phyloP scores from a whole-genome alignment of 2,329 filamentous ascomycete species.

The Nannizzia gypsea region DNA sequence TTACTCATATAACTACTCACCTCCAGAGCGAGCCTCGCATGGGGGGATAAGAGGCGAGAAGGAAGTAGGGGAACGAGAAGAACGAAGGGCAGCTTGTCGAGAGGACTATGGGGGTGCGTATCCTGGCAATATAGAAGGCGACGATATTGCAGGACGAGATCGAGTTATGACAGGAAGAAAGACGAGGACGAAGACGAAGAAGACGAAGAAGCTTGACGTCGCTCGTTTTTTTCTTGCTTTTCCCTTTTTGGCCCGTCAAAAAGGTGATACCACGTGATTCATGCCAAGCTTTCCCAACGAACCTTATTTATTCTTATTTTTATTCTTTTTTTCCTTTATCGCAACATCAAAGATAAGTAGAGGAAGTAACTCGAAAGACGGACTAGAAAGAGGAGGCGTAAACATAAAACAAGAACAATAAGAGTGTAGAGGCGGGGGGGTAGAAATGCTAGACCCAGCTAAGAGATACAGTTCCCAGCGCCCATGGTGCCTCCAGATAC shows the following conservation, averaged over 20 bases:
- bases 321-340: neutral
- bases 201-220: neutral
- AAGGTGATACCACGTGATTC: neutral
- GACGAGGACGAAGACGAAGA: neutral
- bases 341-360: neutral
- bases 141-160: neutral
- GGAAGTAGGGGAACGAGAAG: neutral
- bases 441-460: neutral
- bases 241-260: neutral
- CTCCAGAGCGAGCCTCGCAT: neutral
- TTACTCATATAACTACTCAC: too few relatives aligned
- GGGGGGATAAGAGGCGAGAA: neutral
- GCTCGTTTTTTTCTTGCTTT: neutral
- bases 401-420: neutral
- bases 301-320: constrained; percentile 2
- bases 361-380: neutral
- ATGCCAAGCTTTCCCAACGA: constrained; percentile 1
- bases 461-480: neutral
- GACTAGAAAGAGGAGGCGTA: too few relatives aligned
- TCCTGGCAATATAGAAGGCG: neutral
- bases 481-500: neutral
- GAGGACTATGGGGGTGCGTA: neutral
- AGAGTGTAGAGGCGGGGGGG: neutral
- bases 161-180: too few relatives aligned
- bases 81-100: neutral